phyloP scores from a whole-genome alignment of 257 asterid genomes.

The Cynanchum wilfordii region DNA sequence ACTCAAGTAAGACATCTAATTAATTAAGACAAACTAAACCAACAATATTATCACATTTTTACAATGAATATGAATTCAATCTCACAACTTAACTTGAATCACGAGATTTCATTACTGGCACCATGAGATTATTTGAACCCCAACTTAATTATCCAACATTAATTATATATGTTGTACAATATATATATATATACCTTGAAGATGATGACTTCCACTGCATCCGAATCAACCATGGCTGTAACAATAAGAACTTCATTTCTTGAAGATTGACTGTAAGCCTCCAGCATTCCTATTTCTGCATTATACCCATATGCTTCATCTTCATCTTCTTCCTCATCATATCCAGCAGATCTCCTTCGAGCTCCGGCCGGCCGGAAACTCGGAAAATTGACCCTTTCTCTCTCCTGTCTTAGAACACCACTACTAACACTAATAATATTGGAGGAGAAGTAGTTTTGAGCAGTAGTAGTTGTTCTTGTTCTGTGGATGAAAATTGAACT shows the following conservation, averaged over 20 bases:
- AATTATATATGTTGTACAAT: too few relatives aligned
- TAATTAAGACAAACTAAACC: too few relatives aligned
- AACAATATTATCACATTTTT: too few relatives aligned
- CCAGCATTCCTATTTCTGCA: conserved; percentile 53
- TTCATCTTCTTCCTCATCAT: conserved; percentile 29
- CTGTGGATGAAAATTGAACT: neutral
- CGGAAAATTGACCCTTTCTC: neutral
- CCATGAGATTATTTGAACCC: too few relatives aligned
- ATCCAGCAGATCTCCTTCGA: conserved; percentile 35
- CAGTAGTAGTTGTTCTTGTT: neutral
- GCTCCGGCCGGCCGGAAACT: conserved; percentile 18
- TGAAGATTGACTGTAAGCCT: conserved; percentile 38
- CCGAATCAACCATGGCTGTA: conserved; percentile 45
- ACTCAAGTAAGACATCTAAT: too few relatives aligned
- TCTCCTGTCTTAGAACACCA: neutral
- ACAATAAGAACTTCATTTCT: conserved; percentile 59
- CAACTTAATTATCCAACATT: too few relatives aligned
- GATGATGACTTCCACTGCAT: conserved; percentile 47
- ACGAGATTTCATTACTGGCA: too few relatives aligned
- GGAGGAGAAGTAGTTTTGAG: neutral
- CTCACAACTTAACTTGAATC: too few relatives aligned
- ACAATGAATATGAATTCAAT: too few relatives aligned
- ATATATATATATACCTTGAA: too few relatives aligned
- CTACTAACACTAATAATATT: neutral
- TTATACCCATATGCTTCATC: conserved; percentile 45